phyloP scores from a whole-genome alignment of 2,329 filamentous ascomycete genomes.

The Leptographium wingfieldii region DNA sequence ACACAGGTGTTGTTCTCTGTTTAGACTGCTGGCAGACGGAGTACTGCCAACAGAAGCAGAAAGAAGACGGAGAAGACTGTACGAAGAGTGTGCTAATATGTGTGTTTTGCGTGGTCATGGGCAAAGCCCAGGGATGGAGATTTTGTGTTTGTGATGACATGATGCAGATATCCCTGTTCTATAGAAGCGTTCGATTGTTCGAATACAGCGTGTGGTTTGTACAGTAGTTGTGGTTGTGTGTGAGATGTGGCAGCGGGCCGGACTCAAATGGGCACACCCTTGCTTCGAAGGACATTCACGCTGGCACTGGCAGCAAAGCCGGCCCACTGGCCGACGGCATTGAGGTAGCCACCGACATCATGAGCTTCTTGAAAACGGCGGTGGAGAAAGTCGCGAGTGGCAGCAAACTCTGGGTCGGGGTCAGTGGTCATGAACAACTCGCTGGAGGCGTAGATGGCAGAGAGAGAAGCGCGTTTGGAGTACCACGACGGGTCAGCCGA shows the following conservation, averaged over 20 bases:
- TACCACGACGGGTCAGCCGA: conserved; percentile 86
- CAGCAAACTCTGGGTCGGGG: conserved; percentile 48
- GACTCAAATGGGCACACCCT: conserved; percentile 61
- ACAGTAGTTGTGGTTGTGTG: not conserved
- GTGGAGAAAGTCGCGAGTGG: conserved; percentile 70
- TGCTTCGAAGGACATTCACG: conserved; percentile 76
- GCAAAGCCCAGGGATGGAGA: not conserved
- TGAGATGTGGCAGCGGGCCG: no score
- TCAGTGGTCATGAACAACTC: conserved; percentile 96
- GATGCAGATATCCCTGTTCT: not conserved
- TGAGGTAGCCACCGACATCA: conserved; percentile 47
- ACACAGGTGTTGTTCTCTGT: not conserved
- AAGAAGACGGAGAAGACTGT: not conserved
- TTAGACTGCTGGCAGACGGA: not conserved
- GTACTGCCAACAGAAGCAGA: not conserved
- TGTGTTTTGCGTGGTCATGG: not conserved
- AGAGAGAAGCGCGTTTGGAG: conserved; percentile 43
- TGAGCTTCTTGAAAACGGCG: conserved; percentile 60
- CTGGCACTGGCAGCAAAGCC: conserved; percentile 67
- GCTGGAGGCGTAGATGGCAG: conserved; percentile 52
- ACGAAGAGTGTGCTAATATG: not conserved
- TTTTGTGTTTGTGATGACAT: not conserved
- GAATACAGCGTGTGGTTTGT: not conserved
- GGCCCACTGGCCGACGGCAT: conserved; percentile 61
- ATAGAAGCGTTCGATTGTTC: not conserved